phyloP scores from a whole-genome alignment of 2,329 filamentous ascomycete genomes.

The Dissoconium aciculare region DNA sequence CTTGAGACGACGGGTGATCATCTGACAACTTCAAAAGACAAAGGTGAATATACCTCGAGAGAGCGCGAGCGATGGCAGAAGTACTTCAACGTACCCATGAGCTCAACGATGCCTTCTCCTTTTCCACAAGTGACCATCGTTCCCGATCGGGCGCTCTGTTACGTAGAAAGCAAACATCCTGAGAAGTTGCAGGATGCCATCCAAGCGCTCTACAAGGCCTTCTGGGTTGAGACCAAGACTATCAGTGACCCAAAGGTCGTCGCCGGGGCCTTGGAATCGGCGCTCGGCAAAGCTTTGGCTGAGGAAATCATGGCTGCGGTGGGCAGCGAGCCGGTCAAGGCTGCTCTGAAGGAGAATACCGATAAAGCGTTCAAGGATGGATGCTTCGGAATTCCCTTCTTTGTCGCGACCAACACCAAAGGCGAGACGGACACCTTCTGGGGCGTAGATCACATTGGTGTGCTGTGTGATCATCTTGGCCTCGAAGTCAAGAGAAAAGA shows the following conservation, averaged over 20 bases:
- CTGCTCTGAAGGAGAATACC: conserved; percentile 34
- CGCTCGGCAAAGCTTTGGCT: conserved; percentile 33
- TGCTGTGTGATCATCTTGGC: conserved; percentile 38
- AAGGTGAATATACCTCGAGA: conserved; percentile 40
- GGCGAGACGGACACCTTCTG: conserved; percentile 42
- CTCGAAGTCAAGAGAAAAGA: conserved; percentile 26
- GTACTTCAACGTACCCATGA: conserved; percentile 41
- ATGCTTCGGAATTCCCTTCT: conserved; percentile 48
- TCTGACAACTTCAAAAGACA: no score
- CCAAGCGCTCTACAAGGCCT: conserved; percentile 34
- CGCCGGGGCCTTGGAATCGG: conserved; percentile 28
- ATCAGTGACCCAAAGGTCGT: conserved; percentile 34
- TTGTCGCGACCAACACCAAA: conserved; percentile 38
- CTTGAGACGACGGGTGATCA: no score
- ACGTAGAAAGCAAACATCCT: conserved; percentile 29
- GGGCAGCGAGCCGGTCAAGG: conserved; percentile 32
- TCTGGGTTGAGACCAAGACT: conserved; percentile 37
- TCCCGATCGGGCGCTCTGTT: conserved; percentile 38
- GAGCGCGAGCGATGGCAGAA: conserved; percentile 42
- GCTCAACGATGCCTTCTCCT: conserved; percentile 28
- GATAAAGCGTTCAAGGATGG: conserved; percentile 37
- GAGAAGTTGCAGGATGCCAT: conserved; percentile 28
- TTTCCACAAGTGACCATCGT: conserved; percentile 41
- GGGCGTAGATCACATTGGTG: conserved; percentile 46
- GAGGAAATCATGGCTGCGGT: conserved; percentile 24